A percentile compares a stretch with the other conserved stretches of the same genome.
Conservation (phyloP, 2,329 filamentous ascomycete genomes). For the Talaromyces sp. region DNA sequence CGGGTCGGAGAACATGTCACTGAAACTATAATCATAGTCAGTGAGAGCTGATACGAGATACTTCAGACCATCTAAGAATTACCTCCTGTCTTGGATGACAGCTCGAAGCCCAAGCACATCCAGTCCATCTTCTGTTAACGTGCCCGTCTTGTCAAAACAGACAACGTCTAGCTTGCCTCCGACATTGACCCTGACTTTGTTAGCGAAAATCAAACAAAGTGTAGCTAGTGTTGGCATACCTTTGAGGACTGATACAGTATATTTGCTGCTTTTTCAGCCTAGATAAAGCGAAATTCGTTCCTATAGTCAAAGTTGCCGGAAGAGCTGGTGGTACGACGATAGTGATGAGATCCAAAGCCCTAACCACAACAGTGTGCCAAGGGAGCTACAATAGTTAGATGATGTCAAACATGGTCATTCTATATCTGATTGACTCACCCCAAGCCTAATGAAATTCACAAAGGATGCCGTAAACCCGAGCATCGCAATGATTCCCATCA, state of each 20-base stretch:
- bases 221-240: slow-evolving; percentile 28
- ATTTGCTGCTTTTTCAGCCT: slow-evolving; percentile 86
- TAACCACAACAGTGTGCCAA: slow-evolving; percentile 87
- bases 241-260: slow-evolving; percentile 95
- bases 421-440: slow-evolving; percentile 40
- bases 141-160: slow-evolving; percentile 99
- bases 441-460: slow-evolving; percentile 85
- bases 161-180: slow-evolving; percentile 94
- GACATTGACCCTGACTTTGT: slow-evolving; percentile 70
- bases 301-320: slow-evolving; percentile 91
- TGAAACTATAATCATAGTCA: slow-evolving; percentile 55
- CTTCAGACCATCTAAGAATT: slow-evolving; percentile 3
- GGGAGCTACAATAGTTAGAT: slow-evolving; percentile 53
- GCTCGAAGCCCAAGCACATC: slow-evolving; percentile 88
- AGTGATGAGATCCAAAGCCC: slow-evolving; percentile 91
- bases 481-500: slow-evolving; percentile 84
- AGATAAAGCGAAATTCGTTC: slow-evolving; percentile 88
- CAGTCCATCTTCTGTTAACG: slow-evolving; percentile 90
- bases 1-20: slow-evolving; percentile 69
- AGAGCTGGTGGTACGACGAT: slow-evolving; percentile 95
- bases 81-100: slow-evolving; percentile 61
- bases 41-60: not conserved
- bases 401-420: slow-evolving; percentile 13
- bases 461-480: slow-evolving; percentile 89
- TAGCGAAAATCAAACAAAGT: not conserved